Base-by-base conservation (phyloP, 805 yeast species). In the Lachancea mirantina region DNA sequence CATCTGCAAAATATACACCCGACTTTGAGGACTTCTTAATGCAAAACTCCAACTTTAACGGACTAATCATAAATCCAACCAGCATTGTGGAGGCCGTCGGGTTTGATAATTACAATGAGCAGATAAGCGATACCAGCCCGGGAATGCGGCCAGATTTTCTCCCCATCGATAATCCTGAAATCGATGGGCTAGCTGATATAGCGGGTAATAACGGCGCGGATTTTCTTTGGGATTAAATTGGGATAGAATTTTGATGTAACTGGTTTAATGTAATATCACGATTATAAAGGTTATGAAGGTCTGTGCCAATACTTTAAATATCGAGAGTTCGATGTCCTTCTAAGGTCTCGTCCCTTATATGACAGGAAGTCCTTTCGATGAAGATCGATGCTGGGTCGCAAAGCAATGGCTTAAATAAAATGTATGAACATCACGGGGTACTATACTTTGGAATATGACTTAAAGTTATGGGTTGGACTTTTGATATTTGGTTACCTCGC, bases 21-120 rank as follows among this genome's bases (percentile, higher is more conserved):
- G 57, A 52, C 21, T 55, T 55, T 26, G 61, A 57, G 28, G 62
- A 57, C 34, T 57, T 57, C 35, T 44, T 55, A 38, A 45, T 46
- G 35, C 57, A 54, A 27, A 51, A 48, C 21, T 43, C 58, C 9
- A 49, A 50, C 22, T 46, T 55, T 15, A 52, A 49, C 29, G 60
- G 57, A 13, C 39, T 55, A 14, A 45, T 52, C 45, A 49, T 52
- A 9, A 53, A 55, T 28, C 54, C 58, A 14, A 46, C 56, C 1
- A 48, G 48, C 30, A 42, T 55, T 8, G 50, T 50, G 17, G 60
- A 53, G 30, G 60, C 58, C 9, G 56, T 49, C 15, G 57, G 55
- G 8, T 43, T 50, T 28, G 52, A 43, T 11, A 39, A 39, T 22
- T 43, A 43, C 19, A 42, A 41, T 16, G 39, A 37, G 11, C 23